These are phyloP conservation scores for Daldinia concentrica DNA, from an alignment of 495 filamentous ascomycete species.

Conservation along the genomic window DNA sequence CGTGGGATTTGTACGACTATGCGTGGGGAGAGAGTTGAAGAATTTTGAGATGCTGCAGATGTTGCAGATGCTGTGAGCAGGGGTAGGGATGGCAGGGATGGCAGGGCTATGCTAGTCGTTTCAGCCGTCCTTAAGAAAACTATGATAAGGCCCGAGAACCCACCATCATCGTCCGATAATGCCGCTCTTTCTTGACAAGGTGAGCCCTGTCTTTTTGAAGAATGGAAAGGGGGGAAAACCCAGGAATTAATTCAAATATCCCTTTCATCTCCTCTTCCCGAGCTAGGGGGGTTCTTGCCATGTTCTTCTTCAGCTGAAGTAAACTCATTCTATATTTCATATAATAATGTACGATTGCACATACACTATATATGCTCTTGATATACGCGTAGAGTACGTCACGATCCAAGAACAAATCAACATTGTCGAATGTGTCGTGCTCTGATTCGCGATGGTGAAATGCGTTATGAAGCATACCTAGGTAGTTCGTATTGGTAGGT, in stretches of 20 bases:
- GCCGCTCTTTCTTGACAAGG: slow-evolving; percentile 20
- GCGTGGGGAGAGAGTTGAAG: background rate
- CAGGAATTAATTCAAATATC: slow-evolving; percentile 14
- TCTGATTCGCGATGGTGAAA: slow-evolving; percentile 29
- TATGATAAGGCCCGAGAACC: slow-evolving; percentile 20
- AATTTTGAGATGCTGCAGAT: background rate
- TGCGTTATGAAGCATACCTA: background rate
- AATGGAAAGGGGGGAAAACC: slow-evolving; percentile 18
- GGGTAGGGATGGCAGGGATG: background rate
- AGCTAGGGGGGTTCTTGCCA: slow-evolving; percentile 3
- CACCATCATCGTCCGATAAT: slow-evolving; percentile 32
- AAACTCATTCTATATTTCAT: background rate
- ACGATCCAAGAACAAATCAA: slow-evolving; percentile 11
- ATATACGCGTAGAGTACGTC: background rate
- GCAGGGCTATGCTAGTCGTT: slow-evolving; percentile 35
- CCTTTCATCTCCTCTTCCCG: slow-evolving; percentile 26
- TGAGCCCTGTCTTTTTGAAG: slow-evolving; percentile 14
- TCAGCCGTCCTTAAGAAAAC: slow-evolving; percentile 34
- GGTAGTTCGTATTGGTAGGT: background rate
- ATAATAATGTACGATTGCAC: background rate
- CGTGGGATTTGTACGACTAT: slow-evolving; percentile 28
- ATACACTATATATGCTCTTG: background rate
- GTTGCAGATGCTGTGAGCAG: background rate
- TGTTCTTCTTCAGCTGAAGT: slow-evolving; percentile 7
- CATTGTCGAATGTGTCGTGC: slow-evolving; percentile 25